phyloP scores from a whole-genome alignment of 306 rosid species.

The Lathyrus tuberosus region DNA sequence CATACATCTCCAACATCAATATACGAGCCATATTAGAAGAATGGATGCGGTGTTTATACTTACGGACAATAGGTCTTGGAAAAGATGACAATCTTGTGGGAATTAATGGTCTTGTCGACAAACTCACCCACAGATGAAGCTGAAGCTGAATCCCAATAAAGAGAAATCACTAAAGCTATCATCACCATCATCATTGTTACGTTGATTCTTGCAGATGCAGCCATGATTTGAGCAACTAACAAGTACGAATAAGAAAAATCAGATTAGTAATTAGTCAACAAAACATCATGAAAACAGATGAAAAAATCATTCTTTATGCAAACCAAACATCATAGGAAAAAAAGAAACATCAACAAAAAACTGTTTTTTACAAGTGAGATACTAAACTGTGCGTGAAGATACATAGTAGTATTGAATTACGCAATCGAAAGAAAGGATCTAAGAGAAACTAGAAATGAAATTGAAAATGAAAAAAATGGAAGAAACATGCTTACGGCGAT shows the following conservation, averaged over 20 bases:
- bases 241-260: not conserved
- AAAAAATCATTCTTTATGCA: not conserved
- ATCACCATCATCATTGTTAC: constrained; percentile 36
- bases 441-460: not conserved
- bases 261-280: not conserved
- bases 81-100: constrained; percentile 82
- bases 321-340: not conserved
- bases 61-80: constrained; percentile 98
- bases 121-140: constrained; percentile 56
- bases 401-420: not conserved
- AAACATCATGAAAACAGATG: not conserved
- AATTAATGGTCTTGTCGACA: constrained; percentile 68
- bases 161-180: constrained; percentile 44
- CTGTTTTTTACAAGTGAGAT: not conserved
- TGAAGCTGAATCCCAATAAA: constrained; percentile 41
- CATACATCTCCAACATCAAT: not conserved
- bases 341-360: not conserved
- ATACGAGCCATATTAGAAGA: not conserved
- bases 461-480: not conserved
- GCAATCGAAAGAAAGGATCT: not conserved
- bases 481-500: not conserved
- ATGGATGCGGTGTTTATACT: not conserved
- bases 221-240: constrained; percentile 19
- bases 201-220: constrained; percentile 35
- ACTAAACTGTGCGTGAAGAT: too few species aligned